Conservation (phyloP, 2,329 filamentous ascomycete genomes). For the Trichophyton mentagrophytes region DNA sequence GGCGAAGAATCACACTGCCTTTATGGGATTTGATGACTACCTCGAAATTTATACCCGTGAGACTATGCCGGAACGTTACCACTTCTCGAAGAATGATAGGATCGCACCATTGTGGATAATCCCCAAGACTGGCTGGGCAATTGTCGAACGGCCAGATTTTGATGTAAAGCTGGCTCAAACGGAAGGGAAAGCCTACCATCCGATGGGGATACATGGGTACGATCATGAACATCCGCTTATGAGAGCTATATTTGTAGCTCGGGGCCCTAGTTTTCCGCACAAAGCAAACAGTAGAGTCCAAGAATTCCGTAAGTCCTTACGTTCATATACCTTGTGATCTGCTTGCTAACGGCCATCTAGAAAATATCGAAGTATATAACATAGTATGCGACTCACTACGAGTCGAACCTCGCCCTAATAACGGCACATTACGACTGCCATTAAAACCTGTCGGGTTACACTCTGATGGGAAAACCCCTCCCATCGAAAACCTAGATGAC, state of each 20-base stretch:
- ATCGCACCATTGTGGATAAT: conserved; percentile 94
- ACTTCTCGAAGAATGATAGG: conserved; percentile 74
- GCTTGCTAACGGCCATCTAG: conserved; percentile 33
- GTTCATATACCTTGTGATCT: not conserved
- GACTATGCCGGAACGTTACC: conserved; percentile 84
- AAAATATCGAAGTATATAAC: conserved; percentile 93
- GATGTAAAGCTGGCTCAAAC: conserved; percentile 55
- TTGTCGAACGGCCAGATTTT: conserved; percentile 70
- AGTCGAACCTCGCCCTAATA: conserved; percentile 62
- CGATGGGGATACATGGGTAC: conserved; percentile 81
- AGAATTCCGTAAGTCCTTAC: conserved; percentile 58
- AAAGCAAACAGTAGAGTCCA: conserved; percentile 65
- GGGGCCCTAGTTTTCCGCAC: conserved; percentile 86
- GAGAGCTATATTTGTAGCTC: conserved; percentile 86
- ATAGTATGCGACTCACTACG: conserved; percentile 81
- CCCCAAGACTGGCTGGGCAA: conserved; percentile 82
- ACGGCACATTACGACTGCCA: conserved; percentile 59
- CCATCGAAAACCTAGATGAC: conserved; percentile 23
- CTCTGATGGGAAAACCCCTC: conserved; percentile 27
- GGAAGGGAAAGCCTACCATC: conserved; percentile 58
- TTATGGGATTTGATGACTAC: conserved; percentile 37
- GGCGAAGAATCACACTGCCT: conserved; percentile 38
- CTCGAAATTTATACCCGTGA: conserved; percentile 77
- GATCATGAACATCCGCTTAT: conserved; percentile 91
- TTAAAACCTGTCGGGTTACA: conserved; percentile 34